phyloP scores from a whole-genome alignment of 192 early-diverging fungal species.

The Linnemannia zychae region DNA sequence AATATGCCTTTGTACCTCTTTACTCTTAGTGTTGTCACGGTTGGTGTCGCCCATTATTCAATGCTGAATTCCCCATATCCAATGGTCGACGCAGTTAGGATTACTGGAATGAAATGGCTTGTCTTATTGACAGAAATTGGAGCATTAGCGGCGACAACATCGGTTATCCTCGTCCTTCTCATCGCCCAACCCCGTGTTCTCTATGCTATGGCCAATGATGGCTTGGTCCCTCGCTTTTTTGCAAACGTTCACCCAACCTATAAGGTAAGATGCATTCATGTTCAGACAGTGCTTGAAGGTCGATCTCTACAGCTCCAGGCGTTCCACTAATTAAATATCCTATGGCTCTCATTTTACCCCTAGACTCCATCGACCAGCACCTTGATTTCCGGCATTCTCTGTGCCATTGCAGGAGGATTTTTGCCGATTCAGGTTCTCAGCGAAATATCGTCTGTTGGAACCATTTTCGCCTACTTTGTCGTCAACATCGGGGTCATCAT shows the following conservation, averaged over 20 bases:
- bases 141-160: conserved; percentile 82
- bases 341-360: conserved; percentile 15
- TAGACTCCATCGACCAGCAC: conserved; percentile 86
- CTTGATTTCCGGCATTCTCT: conserved; percentile 72
- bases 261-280: conserved; percentile 24
- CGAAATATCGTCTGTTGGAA: conserved; percentile 89
- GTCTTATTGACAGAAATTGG: conserved; percentile 81
- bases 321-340: neutral
- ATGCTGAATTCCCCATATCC: conserved; percentile 72
- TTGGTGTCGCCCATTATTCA: conserved; percentile 76
- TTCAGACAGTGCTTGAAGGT: neutral
- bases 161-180: conserved; percentile 82
- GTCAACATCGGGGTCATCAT: conserved; percentile 84
- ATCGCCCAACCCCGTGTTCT: conserved; percentile 92
- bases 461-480: conserved; percentile 87
- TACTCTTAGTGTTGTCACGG: conserved; percentile 70
- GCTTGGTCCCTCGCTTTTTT: conserved; percentile 77
- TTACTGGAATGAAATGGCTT: conserved; percentile 73
- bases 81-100: conserved; percentile 62
- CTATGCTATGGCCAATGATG: conserved; percentile 88
- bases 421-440: conserved; percentile 88
- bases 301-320: neutral
- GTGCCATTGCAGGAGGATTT: conserved; percentile 75
- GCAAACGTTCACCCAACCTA: conserved; percentile 76
- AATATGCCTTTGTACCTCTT: neutral